A percentile compares a stretch with the other conserved stretches of the same genome.
phyloP scores from a whole-genome alignment of 2,329 filamentous ascomycete species.

The Dendryphion nanum region DNA sequence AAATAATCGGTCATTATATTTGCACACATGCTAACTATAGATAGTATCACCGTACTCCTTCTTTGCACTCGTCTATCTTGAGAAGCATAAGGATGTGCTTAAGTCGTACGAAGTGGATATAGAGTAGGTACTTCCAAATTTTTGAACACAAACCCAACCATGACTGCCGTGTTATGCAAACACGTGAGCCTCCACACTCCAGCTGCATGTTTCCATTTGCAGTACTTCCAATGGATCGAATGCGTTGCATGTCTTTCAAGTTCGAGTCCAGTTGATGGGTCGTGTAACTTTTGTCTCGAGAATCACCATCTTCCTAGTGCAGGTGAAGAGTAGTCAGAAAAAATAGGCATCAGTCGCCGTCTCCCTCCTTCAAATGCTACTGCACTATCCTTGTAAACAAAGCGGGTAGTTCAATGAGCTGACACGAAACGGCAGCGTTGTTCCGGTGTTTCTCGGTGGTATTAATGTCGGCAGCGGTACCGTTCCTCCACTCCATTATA shows the following conservation, averaged over 20 bases:
- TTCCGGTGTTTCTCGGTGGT: conserved; percentile 66
- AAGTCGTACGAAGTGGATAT: conserved; percentile 60
- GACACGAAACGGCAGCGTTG: conserved; percentile 52
- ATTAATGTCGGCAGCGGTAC: conserved; percentile 45
- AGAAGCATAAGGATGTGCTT: conserved; percentile 55
- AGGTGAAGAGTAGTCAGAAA: no score
- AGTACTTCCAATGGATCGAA: no score
- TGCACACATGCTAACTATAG: background rate
- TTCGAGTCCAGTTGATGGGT: no score
- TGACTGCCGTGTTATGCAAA: no score
- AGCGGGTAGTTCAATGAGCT: background rate
- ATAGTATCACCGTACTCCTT: conserved; percentile 63
- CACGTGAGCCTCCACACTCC: no score
- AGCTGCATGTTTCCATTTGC: no score
- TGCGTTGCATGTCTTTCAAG: no score
- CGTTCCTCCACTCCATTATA: conserved; percentile 4
- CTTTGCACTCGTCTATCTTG: conserved; percentile 57
- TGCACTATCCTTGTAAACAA: background rate
- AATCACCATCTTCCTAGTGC: no score
- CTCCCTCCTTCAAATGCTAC: background rate
- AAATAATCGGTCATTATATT: no score
- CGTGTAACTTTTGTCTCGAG: no score
- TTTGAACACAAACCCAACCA: no score
- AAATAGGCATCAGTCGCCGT: no score
- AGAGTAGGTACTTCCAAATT: conserved; percentile 62